Percentiles rank a stretch among this genome's conserved stretches.
These are phyloP conservation scores for Solanum appendiculatum DNA, from an alignment of 257 asterid genomes.

Conservation along the genomic window DNA sequence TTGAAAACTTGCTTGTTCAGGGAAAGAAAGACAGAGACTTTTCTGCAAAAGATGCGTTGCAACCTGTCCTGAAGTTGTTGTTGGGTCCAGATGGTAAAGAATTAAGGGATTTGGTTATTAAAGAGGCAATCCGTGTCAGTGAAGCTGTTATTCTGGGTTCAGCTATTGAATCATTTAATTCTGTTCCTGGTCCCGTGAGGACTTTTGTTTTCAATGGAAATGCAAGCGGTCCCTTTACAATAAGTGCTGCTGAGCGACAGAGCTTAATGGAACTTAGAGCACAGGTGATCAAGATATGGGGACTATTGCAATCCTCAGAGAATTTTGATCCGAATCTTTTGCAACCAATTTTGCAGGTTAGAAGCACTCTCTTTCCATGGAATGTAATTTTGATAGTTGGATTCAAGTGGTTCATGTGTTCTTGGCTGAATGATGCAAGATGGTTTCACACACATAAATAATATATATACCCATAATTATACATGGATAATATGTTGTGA, in stretches of 20 bases:
- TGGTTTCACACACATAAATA: not conserved
- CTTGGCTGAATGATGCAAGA: not conserved
- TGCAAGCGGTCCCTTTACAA: constrained; percentile 42
- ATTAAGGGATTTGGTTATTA: constrained; percentile 71
- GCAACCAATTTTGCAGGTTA: constrained; percentile 85
- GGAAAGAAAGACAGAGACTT: constrained; percentile 86
- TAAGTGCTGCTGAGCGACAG: constrained; percentile 56
- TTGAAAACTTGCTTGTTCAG: constrained; percentile 89
- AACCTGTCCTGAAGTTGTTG: constrained; percentile 86
- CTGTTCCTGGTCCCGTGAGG: constrained; percentile 44
- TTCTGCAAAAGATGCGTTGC: constrained; percentile 90
- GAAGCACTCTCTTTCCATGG: not conserved
- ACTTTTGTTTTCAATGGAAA: constrained; percentile 40
- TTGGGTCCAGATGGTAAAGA: constrained; percentile 81
- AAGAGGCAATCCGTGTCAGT: constrained; percentile 75
- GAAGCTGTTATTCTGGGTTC: constrained; percentile 85
- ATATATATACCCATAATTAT: not conserved
- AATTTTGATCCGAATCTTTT: constrained; percentile 76
- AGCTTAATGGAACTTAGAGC: constrained; percentile 82
- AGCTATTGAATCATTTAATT: constrained; percentile 58
- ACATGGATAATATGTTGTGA: not conserved
- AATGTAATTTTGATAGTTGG: not conserved
- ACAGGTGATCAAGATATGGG: constrained; percentile 89
- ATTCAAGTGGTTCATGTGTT: not conserved
- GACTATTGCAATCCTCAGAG: constrained; percentile 61